Evolutionary conservation across 225 moss, liverwort and hornwort genomes (phyloP).

Genomic region (Marchantia polymorpha): DNA sequence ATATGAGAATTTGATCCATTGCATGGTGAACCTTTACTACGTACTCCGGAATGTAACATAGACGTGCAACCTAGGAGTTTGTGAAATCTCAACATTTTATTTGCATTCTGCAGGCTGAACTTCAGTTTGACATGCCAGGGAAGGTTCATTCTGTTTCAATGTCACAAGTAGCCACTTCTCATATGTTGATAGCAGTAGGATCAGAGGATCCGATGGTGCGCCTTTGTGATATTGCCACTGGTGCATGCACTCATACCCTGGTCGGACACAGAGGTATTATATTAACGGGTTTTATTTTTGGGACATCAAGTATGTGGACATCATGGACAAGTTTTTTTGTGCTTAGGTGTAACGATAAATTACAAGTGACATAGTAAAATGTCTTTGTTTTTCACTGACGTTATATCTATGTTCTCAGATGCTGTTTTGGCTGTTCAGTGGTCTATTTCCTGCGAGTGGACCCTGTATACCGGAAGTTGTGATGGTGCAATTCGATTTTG

Average conservation of each 20-base stretch:
- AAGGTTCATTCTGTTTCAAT: constrained; percentile 82
- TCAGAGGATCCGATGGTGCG: constrained; percentile 80
- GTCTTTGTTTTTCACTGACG: constrained; percentile 9
- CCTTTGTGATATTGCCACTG: constrained; percentile 91
- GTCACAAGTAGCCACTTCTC: constrained; percentile 74
- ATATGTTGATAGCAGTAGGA: constrained; percentile 87
- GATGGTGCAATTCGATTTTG: constrained; percentile 98
- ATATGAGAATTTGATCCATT: too few relatives aligned
- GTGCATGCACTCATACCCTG: constrained; percentile 91
- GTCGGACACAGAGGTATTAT: constrained; percentile 77
- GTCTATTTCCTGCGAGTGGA: constrained; percentile 87
- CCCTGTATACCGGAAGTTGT: constrained; percentile 78
- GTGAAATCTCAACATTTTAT: not conserved
- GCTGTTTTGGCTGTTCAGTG: constrained; percentile 96
- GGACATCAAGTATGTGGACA: not conserved
- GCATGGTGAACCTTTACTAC: too few relatives aligned
- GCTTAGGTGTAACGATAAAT: not conserved
- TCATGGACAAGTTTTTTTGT: not conserved
- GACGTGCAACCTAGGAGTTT: not conserved
- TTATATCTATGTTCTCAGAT: constrained; percentile 50
- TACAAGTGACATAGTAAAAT: not conserved
- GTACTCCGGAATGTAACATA: not conserved
- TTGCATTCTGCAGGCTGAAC: constrained; percentile 53
- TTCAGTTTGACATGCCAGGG: constrained; percentile 73
- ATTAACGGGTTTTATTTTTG: not conserved